Percentiles rank a stretch among this genome's conserved stretches.
Conservation (phyloP, 2,329 filamentous ascomycete species). For the Periglandula ipomoeae region DNA sequence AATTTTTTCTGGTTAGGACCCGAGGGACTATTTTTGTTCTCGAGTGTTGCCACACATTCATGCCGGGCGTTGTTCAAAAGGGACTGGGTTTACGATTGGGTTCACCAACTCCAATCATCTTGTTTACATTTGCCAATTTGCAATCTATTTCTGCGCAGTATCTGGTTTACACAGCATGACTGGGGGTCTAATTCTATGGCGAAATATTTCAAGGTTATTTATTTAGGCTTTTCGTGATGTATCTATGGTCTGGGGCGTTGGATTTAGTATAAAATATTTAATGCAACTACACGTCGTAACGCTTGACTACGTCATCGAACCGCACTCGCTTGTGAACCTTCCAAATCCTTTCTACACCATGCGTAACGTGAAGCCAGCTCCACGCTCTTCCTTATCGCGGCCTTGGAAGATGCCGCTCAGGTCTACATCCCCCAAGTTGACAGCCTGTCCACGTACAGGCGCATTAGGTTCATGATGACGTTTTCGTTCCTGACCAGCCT, state of each 20-base stretch:
- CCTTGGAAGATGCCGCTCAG: conserved; percentile 64
- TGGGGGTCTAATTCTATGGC: background rate
- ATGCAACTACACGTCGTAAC: background rate
- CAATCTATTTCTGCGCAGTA: background rate
- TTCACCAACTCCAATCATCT: background rate
- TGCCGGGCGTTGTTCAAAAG: background rate
- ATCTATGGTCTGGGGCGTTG: conserved; percentile 4
- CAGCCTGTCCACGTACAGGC: conserved; percentile 64
- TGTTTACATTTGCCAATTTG: background rate
- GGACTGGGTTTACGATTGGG: background rate
- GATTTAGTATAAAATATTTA: conserved; percentile 1
- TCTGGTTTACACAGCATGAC: background rate
- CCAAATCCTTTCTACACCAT: conserved; percentile 35
- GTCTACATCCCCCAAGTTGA: conserved; percentile 47
- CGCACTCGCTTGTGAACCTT: too few relatives aligned
- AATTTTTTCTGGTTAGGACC: background rate
- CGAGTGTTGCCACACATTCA: background rate
- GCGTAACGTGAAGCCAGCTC: conserved; percentile 57
- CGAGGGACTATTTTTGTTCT: background rate
- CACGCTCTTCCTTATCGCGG: conserved; percentile 53
- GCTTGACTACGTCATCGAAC: too few relatives aligned
- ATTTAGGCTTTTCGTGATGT: background rate
- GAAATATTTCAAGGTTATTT: background rate
- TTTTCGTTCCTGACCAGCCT: conserved; percentile 82
- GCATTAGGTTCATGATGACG: conserved; percentile 68